These are phyloP conservation scores for Cylindrotheca fusiformis DNA, from an alignment of 108 stramenopile species.

Conservation along the genomic window DNA sequence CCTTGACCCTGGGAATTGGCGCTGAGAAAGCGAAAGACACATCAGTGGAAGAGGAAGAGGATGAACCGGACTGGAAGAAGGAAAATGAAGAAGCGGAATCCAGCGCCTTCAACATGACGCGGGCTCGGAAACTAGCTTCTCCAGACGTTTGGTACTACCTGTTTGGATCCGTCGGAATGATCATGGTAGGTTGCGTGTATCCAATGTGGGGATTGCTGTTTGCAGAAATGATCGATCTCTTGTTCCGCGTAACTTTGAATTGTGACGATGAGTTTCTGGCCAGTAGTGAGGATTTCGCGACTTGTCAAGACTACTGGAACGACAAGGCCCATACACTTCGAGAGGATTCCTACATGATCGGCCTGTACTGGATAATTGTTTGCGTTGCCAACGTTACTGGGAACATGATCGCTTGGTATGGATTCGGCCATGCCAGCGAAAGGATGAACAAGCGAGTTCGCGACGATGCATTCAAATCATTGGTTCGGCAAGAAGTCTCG, in stretches of 20 bases:
- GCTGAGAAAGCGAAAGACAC: conserved; percentile 16
- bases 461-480: conserved; percentile 37
- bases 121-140: neutral
- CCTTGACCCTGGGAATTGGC: neutral
- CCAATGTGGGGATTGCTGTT: conserved; percentile 72
- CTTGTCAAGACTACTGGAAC: conserved; percentile 41
- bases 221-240: conserved; percentile 49
- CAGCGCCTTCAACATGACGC: neutral
- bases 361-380: conserved; percentile 40
- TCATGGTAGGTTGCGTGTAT: conserved; percentile 69
- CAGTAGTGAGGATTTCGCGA: neutral
- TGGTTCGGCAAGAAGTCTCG: conserved; percentile 41
- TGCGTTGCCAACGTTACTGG: conserved; percentile 38
- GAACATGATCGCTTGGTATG: conserved; percentile 36
- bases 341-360: conserved; percentile 35
- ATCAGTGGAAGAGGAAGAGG: conserved; percentile 6
- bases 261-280: conserved; percentile 28
- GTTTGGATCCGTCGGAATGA: conserved; percentile 54
- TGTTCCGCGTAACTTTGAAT: conserved; percentile 46
- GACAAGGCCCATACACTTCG: conserved; percentile 23
- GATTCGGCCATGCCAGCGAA: conserved; percentile 48
- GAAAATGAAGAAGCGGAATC: neutral
- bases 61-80: neutral
- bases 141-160: conserved; percentile 15
- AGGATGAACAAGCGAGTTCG: conserved; percentile 57